Evolutionary conservation across 768 basidiomycete species (phyloP).

Genomic region (Amanita pseudoporphyria): DNA sequence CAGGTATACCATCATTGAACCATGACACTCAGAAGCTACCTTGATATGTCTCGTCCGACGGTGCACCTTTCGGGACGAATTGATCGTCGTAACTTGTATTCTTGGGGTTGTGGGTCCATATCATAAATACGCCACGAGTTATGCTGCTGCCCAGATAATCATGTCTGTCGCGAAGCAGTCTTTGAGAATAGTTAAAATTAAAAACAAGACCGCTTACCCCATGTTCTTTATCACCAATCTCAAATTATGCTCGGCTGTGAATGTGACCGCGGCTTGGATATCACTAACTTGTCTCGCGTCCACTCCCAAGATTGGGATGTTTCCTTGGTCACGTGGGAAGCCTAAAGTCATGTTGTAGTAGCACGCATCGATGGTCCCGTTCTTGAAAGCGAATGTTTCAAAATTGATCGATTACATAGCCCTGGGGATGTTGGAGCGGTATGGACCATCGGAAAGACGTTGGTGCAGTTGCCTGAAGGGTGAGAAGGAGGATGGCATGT

Average conservation of each 20-base stretch:
- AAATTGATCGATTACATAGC: slow-evolving; percentile 10
- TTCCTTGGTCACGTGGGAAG: slow-evolving; percentile 32
- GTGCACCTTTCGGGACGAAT: slow-evolving; percentile 25
- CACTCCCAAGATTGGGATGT: slow-evolving; percentile 31
- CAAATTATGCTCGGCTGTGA: slow-evolving; percentile 19
- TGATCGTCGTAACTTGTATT: slow-evolving; percentile 20
- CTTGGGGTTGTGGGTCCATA: slow-evolving; percentile 31
- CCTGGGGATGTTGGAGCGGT: slow-evolving; percentile 9
- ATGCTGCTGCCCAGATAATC: slow-evolving; percentile 37
- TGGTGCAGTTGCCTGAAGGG: slow-evolving; percentile 18
- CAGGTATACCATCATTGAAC: background rate
- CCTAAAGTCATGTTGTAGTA: slow-evolving; percentile 34
- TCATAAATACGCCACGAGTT: slow-evolving; percentile 26
- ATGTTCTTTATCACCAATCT: slow-evolving; percentile 28
- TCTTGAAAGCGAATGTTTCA: slow-evolving; percentile 6
- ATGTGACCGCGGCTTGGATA: slow-evolving; percentile 20
- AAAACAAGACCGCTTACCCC: slow-evolving; percentile 12
- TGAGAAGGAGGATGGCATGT: slow-evolving; percentile 27
- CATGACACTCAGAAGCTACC: background rate
- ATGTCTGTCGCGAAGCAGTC: slow-evolving; percentile 20
- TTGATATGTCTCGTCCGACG: slow-evolving; percentile 8
- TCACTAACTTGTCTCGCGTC: slow-evolving; percentile 29
- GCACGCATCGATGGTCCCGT: slow-evolving; percentile 42
- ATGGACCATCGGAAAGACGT: slow-evolving; percentile 4
- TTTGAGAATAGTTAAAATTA: background rate